Conservation (phyloP, 805 yeast genomes). For the Pichia scutulata region DNA sequence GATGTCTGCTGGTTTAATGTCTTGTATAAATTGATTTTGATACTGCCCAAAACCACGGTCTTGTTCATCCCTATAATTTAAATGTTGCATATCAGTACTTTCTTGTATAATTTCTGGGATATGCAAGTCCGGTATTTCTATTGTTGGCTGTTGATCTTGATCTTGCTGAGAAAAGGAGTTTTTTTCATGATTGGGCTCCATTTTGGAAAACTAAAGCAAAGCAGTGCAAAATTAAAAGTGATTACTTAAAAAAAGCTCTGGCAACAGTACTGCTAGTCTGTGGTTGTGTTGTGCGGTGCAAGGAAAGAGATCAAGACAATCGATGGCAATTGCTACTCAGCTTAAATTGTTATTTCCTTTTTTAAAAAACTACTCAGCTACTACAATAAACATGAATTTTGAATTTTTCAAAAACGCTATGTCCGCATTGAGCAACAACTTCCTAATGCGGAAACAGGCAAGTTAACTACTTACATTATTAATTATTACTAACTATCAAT, state of each 20-base stretch:
- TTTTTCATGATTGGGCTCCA: neutral
- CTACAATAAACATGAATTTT: too few relatives aligned
- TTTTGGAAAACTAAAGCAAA: neutral
- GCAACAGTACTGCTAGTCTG: neutral
- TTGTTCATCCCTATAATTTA: neutral
- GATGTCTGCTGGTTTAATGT: neutral
- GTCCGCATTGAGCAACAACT: too few relatives aligned
- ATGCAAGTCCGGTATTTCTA: neutral
- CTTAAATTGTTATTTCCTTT: too few relatives aligned
- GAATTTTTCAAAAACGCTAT: too few relatives aligned
- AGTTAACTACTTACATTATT: too few relatives aligned
- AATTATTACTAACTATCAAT: too few relatives aligned
- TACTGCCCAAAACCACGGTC: neutral
- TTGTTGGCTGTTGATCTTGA: neutral
- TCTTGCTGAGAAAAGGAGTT: neutral
- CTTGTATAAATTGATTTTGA: neutral
- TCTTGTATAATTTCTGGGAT: neutral
- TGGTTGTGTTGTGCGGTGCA: neutral
- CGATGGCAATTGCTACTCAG: neutral
- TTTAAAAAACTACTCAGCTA: too few relatives aligned
- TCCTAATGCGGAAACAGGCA: neutral
- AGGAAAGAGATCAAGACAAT: too few relatives aligned
- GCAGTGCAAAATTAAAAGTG: neutral
- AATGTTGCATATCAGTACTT: neutral
- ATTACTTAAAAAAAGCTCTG: neutral